Evolutionary conservation across 345 rosid species (phyloP).

Genomic region (Gossypioides kirkii): DNA sequence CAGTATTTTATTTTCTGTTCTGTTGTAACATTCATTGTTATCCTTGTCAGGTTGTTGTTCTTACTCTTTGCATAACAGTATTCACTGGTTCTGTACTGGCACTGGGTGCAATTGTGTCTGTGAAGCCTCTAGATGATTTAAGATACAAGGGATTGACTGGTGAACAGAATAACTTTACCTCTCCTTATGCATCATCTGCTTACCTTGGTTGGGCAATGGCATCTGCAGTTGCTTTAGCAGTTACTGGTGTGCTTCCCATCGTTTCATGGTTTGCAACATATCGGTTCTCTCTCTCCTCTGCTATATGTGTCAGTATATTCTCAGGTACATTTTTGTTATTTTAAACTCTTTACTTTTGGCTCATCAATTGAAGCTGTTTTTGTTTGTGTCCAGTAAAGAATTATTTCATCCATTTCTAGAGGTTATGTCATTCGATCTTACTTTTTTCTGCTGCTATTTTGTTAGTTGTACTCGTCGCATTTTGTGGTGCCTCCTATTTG

Average conservation of each 20-base stretch:
- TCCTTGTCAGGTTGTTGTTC: constrained; percentile 61
- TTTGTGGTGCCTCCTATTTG: constrained; percentile 85
- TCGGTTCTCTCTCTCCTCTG: constrained; percentile 88
- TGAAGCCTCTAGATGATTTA: constrained; percentile 73
- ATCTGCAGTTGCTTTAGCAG: constrained; percentile 82
- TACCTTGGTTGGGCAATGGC: constrained; percentile 99
- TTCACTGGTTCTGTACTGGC: constrained; percentile 73
- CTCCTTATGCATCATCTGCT: constrained; percentile 83
- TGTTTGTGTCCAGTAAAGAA: constrained; percentile 11
- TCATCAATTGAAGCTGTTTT: not conserved
- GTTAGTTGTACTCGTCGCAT: constrained; percentile 87
- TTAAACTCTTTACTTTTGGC: constrained; percentile 3
- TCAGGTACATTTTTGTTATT: constrained; percentile 47
- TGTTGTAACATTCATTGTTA: constrained; percentile 13
- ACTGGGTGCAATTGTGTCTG: constrained; percentile 87
- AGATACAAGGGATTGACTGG: constrained; percentile 71
- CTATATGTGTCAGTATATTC: constrained; percentile 72
- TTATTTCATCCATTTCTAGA: constrained; percentile 11
- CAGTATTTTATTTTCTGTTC: not conserved
- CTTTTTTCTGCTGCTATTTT: constrained; percentile 27
- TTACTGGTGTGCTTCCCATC: constrained; percentile 89
- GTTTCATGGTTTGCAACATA: constrained; percentile 97
- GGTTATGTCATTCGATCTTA: not conserved
- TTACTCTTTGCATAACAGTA: constrained; percentile 53
- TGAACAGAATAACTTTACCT: constrained; percentile 49